Base-by-base conservation (phyloP, 768 basidiomycete genomes). In the Leccinum incarnatum region DNA sequence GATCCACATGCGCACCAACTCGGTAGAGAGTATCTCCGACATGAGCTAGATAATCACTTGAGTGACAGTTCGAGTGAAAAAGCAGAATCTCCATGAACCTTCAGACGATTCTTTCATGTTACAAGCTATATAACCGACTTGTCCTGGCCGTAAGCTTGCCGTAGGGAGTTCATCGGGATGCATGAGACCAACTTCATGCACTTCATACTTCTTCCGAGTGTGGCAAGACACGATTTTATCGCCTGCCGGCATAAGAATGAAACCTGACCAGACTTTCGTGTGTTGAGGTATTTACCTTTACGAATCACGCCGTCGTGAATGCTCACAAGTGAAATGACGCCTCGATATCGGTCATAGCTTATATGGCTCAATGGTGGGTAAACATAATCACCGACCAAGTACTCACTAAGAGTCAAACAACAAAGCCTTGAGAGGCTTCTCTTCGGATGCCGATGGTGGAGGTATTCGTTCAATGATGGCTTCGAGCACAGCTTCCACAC, bases 51-150 rank as follows among this genome's bases (percentile, higher is more conserved):
- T 50, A 48, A 50, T 54, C 9, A 50, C 29, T 14, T 69, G 32
- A 61, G 46, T 12, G 12, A 30, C 11, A 42, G 37, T n/a, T 40
- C 30, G 11, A 15, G n/a, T 9, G 12, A 29, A 53, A 11, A 11
- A 30, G 12, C 32, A 6, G 10, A 1, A 29, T 14, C 12, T 36
- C 14, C 36, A 53, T 69, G 46, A 56, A 94, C 95, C 95, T 79
- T 98, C 94, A 14, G 90, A 85, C 10, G 91, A 91, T 65, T 97
- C 90, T 72, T 98, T 99, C 96, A 99, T 98, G 69, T 95, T 96
- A 73, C 96, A 98, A 1, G 93, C 90, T 57, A 93, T 82, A 67
- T 85, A 95, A 15, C 93, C 91, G 17, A 94, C 93, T 74, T 94
- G 92, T 6, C 92, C 92, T 36, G 89, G 83, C 56, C 81, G 80